These are phyloP conservation scores for Stephania cephalantha DNA, from an alignment of 164 flowering plant species.

Conservation along the genomic window DNA sequence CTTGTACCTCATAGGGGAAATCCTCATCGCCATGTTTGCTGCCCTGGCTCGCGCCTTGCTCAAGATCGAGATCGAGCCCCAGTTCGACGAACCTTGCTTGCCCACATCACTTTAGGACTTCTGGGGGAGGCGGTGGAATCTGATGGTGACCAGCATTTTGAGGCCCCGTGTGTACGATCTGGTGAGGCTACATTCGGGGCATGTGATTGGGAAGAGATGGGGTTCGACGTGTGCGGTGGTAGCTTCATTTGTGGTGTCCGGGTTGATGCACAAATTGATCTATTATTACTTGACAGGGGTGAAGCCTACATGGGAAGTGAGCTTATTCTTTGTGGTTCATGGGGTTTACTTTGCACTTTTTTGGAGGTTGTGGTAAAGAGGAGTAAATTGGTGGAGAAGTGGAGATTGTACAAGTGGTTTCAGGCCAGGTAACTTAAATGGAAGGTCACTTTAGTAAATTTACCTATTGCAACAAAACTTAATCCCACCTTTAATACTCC, in stretches of 20 bases:
- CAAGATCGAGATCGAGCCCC: slow-evolving; percentile 47
- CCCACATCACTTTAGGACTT: slow-evolving; percentile 52
- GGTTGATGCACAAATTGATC: slow-evolving; percentile 37
- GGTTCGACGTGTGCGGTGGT: slow-evolving; percentile 14
- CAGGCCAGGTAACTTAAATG: too few species aligned
- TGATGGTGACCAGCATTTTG: slow-evolving; percentile 34
- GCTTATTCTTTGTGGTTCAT: slow-evolving; percentile 24
- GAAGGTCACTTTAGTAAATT: too few species aligned
- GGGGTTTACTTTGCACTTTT: slow-evolving; percentile 15
- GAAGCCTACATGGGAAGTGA: slow-evolving; percentile 25
- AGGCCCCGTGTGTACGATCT: slow-evolving; percentile 44
- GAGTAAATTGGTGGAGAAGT: background rate
- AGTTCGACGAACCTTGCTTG: slow-evolving; percentile 42
- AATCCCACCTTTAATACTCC: too few species aligned
- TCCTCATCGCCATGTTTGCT: slow-evolving; percentile 20
- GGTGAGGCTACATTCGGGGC: background rate
- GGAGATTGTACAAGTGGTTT: slow-evolving; percentile 14
- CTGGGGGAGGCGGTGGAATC: slow-evolving; percentile 35
- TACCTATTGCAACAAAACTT: too few species aligned
- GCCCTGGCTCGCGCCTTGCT: slow-evolving; percentile 20
- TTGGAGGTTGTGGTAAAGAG: slow-evolving; percentile 16
- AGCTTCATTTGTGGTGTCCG: slow-evolving; percentile 30
- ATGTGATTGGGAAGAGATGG: slow-evolving; percentile 20
- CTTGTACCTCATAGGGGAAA: too few species aligned
- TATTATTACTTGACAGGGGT: slow-evolving; percentile 16